Evolutionary conservation across 2,329 filamentous ascomycete species (phyloP).

Genomic region (Phialophora tarda): DNA sequence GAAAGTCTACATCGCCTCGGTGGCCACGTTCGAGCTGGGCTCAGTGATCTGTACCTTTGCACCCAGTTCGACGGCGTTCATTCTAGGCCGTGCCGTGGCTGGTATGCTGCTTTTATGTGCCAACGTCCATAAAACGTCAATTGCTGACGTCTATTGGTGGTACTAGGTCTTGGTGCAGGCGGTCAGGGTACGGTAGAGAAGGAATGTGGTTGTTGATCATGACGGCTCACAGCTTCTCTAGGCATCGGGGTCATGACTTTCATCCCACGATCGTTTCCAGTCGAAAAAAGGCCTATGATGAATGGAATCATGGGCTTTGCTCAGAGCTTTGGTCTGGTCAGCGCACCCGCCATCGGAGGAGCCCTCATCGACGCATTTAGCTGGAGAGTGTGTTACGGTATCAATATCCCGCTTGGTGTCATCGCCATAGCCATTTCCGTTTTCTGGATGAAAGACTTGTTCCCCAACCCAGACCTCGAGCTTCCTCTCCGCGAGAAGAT

Average conservation of each 20-base stretch:
- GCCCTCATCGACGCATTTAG: slow-evolving; percentile 44
- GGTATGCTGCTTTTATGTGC: background rate
- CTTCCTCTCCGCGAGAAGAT: slow-evolving; percentile 41
- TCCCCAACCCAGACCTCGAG: slow-evolving; percentile 22
- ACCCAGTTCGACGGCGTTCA: background rate
- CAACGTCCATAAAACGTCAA: background rate
- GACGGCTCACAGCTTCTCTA: slow-evolving; percentile 12
- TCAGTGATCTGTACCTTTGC: slow-evolving; percentile 53
- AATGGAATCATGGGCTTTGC: slow-evolving; percentile 40
- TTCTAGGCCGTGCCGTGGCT: background rate
- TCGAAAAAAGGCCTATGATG: slow-evolving; percentile 42
- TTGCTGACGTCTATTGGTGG: background rate
- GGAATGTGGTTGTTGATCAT: background rate
- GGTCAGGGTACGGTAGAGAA: slow-evolving; percentile 20
- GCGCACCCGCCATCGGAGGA: slow-evolving; percentile 46
- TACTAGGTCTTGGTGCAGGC: slow-evolving; percentile 39
- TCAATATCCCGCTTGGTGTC: slow-evolving; percentile 54
- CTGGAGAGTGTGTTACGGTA: slow-evolving; percentile 49
- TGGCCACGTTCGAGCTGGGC: slow-evolving; percentile 58
- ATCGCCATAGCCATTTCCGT: slow-evolving; percentile 40
- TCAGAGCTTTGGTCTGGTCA: slow-evolving; percentile 41
- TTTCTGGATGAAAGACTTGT: slow-evolving; percentile 40
- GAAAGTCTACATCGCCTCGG: slow-evolving; percentile 52
- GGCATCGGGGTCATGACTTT: slow-evolving; percentile 35
- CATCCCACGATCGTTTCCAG: slow-evolving; percentile 37